A percentile compares a stretch with the other conserved stretches of the same genome.
These are phyloP conservation scores for Nakazawaea peltata DNA, from an alignment of 805 yeast species.

Conservation along the genomic window DNA sequence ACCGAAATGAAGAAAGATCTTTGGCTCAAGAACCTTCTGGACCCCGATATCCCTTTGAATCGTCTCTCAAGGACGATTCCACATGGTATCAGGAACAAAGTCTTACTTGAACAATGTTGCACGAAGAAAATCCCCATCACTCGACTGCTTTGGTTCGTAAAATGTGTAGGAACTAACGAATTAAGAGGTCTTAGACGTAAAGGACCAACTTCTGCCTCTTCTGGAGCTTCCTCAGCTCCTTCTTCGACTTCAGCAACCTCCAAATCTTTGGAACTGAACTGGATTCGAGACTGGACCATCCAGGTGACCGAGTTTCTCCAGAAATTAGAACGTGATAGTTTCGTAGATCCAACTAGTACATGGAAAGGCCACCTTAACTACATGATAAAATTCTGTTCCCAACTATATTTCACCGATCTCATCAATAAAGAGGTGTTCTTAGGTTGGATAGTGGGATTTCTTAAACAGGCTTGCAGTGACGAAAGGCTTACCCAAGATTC, in stretches of 20 bases:
- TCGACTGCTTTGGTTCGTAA: constrained; percentile 88
- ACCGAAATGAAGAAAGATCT: constrained; percentile 80
- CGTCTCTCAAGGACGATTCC: constrained; percentile 76
- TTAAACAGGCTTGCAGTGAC: constrained; percentile 21
- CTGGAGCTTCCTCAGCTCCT: neutral
- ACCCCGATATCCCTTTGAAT: constrained; percentile 55
- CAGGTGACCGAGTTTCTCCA: constrained; percentile 61
- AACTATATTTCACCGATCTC: constrained; percentile 61
- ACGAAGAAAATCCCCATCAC: constrained; percentile 58
- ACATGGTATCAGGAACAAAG: constrained; percentile 76
- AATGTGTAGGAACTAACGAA: constrained; percentile 81
- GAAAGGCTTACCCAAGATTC: neutral
- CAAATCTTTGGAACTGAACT: constrained; percentile 20
- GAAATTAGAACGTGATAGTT: constrained; percentile 37
- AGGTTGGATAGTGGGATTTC: constrained; percentile 51
- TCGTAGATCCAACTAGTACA: constrained; percentile 11
- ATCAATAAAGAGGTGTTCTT: constrained; percentile 57
- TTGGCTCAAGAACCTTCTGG: constrained; percentile 79
- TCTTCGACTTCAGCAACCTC: neutral
- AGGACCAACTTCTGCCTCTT: constrained; percentile 16
- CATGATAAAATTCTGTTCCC: constrained; percentile 48
- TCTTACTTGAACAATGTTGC: constrained; percentile 66
- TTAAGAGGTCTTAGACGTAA: constrained; percentile 49
- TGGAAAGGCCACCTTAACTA: constrained; percentile 53
- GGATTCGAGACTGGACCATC: constrained; percentile 88